Base-by-base conservation (phyloP, 2,329 filamentous ascomycete genomes). In the Colletotrichum spaethianum region DNA sequence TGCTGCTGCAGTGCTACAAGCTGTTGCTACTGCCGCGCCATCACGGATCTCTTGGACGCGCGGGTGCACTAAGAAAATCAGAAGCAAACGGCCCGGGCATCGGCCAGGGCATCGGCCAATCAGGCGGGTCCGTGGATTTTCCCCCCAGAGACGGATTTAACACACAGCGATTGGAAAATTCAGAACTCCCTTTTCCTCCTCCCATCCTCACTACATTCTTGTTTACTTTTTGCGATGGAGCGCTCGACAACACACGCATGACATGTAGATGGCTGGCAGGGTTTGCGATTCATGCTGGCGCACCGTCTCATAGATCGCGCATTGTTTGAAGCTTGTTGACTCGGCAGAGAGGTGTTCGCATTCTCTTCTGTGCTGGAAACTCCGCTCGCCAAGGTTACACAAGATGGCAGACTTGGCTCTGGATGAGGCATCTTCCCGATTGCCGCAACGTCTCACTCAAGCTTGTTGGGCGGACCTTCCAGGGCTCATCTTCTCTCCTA, bases 141-240 rank as follows among this genome's bases (percentile, higher is more conserved):
- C 40, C 31, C 40, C 31, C 46, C 26, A 42, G 23, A n/a, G 44
- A 28, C 50, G 42, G 46, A 64, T 72, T 72, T 72, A 72, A 61
- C 44, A 48, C 44, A 38, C 64, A 56, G 46, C 48, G 48, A 26
- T 50, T 18, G 44, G 28, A 57, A 69, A 60, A 57, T 48, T 60
- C 26, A 26, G 6, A 26, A 28, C n/a, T 31, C 20, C 18, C 23
- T 4, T 6, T 9, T 11, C 18, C 38, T 26, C 38, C 5, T 23
- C 36, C 36, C 36, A 11, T 55, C 14, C 26, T 31, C 61, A 55
- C 42, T 36, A 62, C 23, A 12, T 8, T 16, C 6, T 12, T 23
- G 26, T 44, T 42, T 38, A 31, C 18, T 4, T 33, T 26, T 26
- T 26, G n/a, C 9, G 8, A 23, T 44, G 36, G 28, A 52, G 26